Evolutionary conservation across 2,329 filamentous ascomycete genomes (phyloP), one percentile per base, ranked within the genome.

Genomic region (Fusarium anguioides): DNA sequence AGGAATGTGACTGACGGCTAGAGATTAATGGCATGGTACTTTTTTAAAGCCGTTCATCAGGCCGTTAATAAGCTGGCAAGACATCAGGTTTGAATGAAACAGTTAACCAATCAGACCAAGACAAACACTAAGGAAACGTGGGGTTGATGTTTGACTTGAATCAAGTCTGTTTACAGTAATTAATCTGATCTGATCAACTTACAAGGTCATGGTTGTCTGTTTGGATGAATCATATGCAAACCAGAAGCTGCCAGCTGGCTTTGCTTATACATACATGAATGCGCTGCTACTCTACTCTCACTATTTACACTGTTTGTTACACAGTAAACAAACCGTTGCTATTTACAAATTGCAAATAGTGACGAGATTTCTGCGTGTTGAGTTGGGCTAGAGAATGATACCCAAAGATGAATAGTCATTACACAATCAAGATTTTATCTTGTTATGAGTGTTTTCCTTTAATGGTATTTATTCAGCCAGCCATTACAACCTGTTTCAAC

Each of bases 311-410:
- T 18, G 17, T 27, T 27, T 2, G 42, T 33, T 26, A 15, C 45
- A 61, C 36, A 61, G 61, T 18, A 63, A 64, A 37, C n/a, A n/a
- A 65, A 65, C 24, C 44, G 60, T 70, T 69, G 53, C 62, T 70
- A 58, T 69, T 69, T 69, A 70, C 64, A 27, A n/a, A 47, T 45
- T 29, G 24, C 54, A 58, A 57, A 60, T 37, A 60, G 37, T 60
- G 44, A 54, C 31, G 35, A 33, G 33, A 33, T 33, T 55, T 47
- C 50, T 68, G 57, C 66, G 61, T 62, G 60, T 59, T 64, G 65
- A 64, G 52, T 58, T 70, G 61, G 61, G 26, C 39, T 66, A 33
- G 27, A 17, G 9, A 33, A 33, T 33, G 31, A 33, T 33, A 33
- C 31, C 31, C 29, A 33, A 33, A 17, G 15, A 33, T 17, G n/a